These are phyloP conservation scores for Penicillium sp. DNA, from an alignment of 2,329 filamentous ascomycete genomes.

Conservation along the genomic window DNA sequence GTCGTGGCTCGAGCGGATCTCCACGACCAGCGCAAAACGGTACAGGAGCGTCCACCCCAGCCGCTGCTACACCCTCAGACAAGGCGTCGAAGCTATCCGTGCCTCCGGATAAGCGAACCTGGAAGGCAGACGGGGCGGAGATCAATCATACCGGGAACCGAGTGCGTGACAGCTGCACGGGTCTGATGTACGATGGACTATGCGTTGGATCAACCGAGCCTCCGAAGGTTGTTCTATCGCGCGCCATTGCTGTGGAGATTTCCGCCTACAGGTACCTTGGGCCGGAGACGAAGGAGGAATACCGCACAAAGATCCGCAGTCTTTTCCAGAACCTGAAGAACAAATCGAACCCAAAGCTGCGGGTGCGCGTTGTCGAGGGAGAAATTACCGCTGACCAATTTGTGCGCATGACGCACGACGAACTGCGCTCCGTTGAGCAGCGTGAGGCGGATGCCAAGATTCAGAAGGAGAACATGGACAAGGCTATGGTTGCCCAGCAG, in stretches of 20 bases:
- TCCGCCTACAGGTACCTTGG: slow-evolving; percentile 71
- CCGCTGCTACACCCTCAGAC: slow-evolving; percentile 46
- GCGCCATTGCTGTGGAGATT: slow-evolving; percentile 70
- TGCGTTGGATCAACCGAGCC: slow-evolving; percentile 63
- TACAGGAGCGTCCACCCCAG: slow-evolving; percentile 51
- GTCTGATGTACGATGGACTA: slow-evolving; percentile 90
- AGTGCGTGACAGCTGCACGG: slow-evolving; percentile 80
- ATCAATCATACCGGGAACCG: slow-evolving; percentile 71
- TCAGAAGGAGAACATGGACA: slow-evolving; percentile 92
- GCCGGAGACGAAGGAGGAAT: slow-evolving; percentile 68
- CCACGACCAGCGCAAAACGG: slow-evolving; percentile 53
- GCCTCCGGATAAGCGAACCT: slow-evolving; percentile 73
- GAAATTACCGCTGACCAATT: slow-evolving; percentile 72
- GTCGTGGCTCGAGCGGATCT: slow-evolving; percentile 40
- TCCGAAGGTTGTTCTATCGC: slow-evolving; percentile 65
- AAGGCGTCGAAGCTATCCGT: slow-evolving; percentile 56
- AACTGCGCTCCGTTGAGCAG: slow-evolving; percentile 85
- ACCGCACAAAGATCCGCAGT: slow-evolving; percentile 85
- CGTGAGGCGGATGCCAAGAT: slow-evolving; percentile 73
- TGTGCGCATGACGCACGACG: slow-evolving; percentile 82
- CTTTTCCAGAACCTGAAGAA: slow-evolving; percentile 95
- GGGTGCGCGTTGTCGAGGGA: slow-evolving; percentile 71
- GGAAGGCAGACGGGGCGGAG: slow-evolving; percentile 77
- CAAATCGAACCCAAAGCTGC: slow-evolving; percentile 77
- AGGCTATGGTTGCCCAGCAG: slow-evolving; percentile 88